Evolutionary conservation across 2,329 filamentous ascomycete genomes (phyloP).

Genomic region (Phialocephala sp.): DNA sequence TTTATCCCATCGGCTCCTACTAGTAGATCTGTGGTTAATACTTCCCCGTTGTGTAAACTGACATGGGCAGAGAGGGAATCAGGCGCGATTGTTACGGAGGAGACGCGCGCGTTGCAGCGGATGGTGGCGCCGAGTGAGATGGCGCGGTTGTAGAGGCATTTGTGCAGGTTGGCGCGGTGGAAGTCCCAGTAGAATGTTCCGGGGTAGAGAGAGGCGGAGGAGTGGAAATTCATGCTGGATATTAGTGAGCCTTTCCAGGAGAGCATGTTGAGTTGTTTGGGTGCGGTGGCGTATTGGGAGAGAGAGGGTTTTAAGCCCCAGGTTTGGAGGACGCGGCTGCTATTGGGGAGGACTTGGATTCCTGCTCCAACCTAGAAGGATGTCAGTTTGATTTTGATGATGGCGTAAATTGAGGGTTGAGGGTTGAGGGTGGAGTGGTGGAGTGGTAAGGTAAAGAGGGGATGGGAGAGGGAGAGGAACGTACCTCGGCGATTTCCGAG

Average conservation of each 20-base stretch:
- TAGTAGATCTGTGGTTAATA: conserved; percentile 45
- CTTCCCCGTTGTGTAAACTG: conserved; percentile 38
- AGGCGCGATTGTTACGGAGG: conserved; percentile 26
- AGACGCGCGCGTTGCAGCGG: conserved; percentile 47
- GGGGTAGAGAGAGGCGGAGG: conserved; percentile 34
- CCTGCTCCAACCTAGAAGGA: conserved; percentile 41
- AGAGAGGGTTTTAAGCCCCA: conserved; percentile 35
- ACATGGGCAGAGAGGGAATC: conserved; percentile 32
- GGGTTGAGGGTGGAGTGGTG: background rate
- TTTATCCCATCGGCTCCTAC: conserved; percentile 51
- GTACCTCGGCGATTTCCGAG: conserved; percentile 49
- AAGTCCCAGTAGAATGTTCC: conserved; percentile 51
- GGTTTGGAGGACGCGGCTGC: conserved; percentile 32
- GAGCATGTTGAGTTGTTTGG: conserved; percentile 57
- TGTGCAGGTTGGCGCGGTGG: conserved; percentile 54
- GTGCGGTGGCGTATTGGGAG: conserved; percentile 37
- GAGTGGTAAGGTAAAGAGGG: background rate
- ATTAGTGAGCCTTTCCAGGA: conserved; percentile 44
- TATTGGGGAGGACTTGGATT: conserved; percentile 40
- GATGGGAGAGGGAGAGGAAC: conserved; percentile 46
- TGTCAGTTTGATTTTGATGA: background rate
- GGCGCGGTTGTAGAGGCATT: conserved; percentile 49
- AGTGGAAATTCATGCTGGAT: conserved; percentile 31
- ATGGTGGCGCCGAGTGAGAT: conserved; percentile 47
- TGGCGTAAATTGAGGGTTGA: background rate